These are phyloP conservation scores for Ceratocystis lukuohia DNA, from an alignment of 2,329 filamentous ascomycete genomes.

Conservation along the genomic window DNA sequence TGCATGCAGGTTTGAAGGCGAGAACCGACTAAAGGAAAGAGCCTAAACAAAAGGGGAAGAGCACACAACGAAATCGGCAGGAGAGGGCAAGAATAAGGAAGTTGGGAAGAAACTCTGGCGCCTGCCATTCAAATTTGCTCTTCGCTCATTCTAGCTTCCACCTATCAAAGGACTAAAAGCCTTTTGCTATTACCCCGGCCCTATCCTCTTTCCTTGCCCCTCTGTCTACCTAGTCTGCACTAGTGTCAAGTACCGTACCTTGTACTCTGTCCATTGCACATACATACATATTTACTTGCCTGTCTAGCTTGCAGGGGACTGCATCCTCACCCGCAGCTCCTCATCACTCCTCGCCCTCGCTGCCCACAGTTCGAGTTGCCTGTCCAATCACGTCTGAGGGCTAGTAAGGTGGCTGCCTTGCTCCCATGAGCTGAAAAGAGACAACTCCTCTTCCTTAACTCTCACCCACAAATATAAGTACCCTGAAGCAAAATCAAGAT, in stretches of 20 bases:
- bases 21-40: neutral
- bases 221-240: too few relatives aligned
- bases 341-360: neutral
- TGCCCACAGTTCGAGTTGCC: neutral
- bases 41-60: neutral
- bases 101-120: neutral
- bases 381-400: neutral
- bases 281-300: neutral
- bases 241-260: neutral
- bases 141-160: neutral
- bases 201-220: too few relatives aligned
- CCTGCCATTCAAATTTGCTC: neutral
- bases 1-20: neutral
- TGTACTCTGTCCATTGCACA: neutral
- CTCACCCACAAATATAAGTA: neutral
- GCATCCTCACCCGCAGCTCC: conserved; percentile 4
- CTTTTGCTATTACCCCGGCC: neutral
- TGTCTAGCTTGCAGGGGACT: neutral
- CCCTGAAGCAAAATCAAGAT: neutral
- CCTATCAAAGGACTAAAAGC: neutral
- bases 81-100: neutral
- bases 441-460: neutral
- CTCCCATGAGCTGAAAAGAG: neutral
- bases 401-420: neutral
- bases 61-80: neutral